A percentile compares a stretch with the other conserved stretches of the same genome.
Conservation (phyloP, 257 asterid genomes). For the Cinchona pubescens region DNA sequence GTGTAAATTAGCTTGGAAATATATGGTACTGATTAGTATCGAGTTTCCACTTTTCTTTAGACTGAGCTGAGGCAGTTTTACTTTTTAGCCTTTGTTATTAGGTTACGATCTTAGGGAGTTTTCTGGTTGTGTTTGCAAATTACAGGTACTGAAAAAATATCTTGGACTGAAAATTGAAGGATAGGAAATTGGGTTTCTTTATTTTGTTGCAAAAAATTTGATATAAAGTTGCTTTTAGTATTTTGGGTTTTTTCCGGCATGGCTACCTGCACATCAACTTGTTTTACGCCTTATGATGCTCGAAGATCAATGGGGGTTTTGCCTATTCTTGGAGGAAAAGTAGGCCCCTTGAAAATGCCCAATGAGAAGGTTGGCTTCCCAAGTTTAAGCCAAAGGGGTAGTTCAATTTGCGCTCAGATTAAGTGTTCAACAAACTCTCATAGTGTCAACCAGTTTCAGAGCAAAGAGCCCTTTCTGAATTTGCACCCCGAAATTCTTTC, state of each 20-base stretch:
- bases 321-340: slow-evolving; percentile 48
- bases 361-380: slow-evolving; percentile 46
- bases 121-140: slow-evolving; percentile 1
- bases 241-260: slow-evolving; percentile 30
- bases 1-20: neutral
- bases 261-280: slow-evolving; percentile 62
- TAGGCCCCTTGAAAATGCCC: slow-evolving; percentile 43
- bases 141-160: slow-evolving; percentile 20
- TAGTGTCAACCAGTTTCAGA: slow-evolving; percentile 47
- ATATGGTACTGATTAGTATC: neutral
- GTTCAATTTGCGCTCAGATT: slow-evolving; percentile 34
- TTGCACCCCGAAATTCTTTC: slow-evolving; percentile 86
- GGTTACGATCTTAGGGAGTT: slow-evolving; percentile 9
- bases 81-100: too few relatives aligned
- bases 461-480: slow-evolving; percentile 69
- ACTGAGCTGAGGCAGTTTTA: neutral
- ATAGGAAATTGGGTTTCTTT: slow-evolving; percentile 4
- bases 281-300: slow-evolving; percentile 53
- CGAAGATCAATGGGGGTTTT: slow-evolving; percentile 44
- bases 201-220: neutral
- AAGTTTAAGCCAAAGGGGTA: slow-evolving; percentile 33
- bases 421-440: slow-evolving; percentile 68
- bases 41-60: neutral
- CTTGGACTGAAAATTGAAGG: slow-evolving; percentile 5
- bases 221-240: slow-evolving; percentile 7